Evolutionary conservation across 192 early-diverging fungal species (phyloP).

Genomic region (Podila epicladia): DNA sequence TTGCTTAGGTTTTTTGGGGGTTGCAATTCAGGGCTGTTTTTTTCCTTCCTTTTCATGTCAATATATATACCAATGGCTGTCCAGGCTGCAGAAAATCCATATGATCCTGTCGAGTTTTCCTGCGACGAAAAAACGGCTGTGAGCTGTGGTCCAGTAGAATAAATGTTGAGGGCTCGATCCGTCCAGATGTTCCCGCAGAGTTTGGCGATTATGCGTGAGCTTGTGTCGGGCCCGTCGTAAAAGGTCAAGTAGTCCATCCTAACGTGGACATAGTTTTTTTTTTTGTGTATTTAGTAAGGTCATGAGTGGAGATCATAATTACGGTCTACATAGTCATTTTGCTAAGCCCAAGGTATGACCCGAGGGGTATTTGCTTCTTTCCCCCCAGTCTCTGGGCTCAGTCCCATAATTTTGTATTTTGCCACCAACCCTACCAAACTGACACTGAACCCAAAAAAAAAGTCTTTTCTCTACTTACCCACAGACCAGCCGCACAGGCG

Average conservation of each 20-base stretch:
- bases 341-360: neutral
- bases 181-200: slow-evolving; percentile 33
- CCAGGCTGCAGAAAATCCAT: slow-evolving; percentile 33
- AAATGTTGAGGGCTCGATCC: slow-evolving; percentile 12
- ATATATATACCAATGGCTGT: slow-evolving; percentile 23
- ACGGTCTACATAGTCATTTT: neutral
- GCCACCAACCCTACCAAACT: too few relatives aligned
- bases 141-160: slow-evolving; percentile 33
- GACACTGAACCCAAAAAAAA: neutral
- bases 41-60: neutral
- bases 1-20: neutral
- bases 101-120: slow-evolving; percentile 14
- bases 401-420: too few relatives aligned
- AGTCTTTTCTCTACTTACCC: slow-evolving; percentile 9
- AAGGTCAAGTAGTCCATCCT: slow-evolving; percentile 48
- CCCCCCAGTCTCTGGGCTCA: too few relatives aligned
- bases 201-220: slow-evolving; percentile 30
- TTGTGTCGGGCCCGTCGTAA: slow-evolving; percentile 38
- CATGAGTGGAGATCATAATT: neutral
- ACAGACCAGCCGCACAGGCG: slow-evolving; percentile 36
- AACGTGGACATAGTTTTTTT: neutral
- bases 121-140: slow-evolving; percentile 32
- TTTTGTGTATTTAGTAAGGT: neutral
- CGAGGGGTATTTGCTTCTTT: too few relatives aligned
- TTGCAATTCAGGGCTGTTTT: neutral